These are phyloP conservation scores for Zygnema circumcarinatum DNA, from an alignment of 139 green algal species.

Conservation along the genomic window DNA sequence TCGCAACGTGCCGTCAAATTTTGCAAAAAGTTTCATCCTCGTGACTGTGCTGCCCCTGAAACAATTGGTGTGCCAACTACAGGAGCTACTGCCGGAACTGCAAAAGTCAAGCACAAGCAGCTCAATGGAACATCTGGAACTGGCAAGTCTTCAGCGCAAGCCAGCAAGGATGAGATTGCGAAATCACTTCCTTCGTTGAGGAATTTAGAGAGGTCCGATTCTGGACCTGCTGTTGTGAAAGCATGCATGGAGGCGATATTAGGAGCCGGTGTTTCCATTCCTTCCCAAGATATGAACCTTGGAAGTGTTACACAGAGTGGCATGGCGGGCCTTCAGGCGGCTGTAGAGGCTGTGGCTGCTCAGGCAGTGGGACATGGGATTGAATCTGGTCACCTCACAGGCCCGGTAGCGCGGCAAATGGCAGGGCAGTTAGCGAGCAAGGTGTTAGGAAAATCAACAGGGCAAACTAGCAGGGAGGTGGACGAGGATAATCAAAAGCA, in stretches of 20 bases:
- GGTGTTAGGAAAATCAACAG: not conserved
- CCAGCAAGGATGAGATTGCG: not conserved
- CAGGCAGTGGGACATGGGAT: not conserved
- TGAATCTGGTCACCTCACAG: not conserved
- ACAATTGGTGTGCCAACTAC: not conserved
- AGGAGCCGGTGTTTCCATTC: not conserved
- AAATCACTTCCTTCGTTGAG: not conserved
- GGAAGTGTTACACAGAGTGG: not conserved
- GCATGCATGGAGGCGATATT: constrained; percentile 18
- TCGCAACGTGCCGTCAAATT: too few species aligned
- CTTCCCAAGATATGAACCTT: not conserved
- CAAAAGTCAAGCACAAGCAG: not conserved
- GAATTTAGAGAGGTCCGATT: not conserved
- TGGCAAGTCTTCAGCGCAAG: not conserved
- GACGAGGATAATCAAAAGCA: too few species aligned
- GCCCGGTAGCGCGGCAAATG: not conserved
- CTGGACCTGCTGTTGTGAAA: constrained; percentile 1
- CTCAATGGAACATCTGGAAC: not conserved
- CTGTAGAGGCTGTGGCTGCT: not conserved
- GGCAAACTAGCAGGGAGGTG: not conserved
- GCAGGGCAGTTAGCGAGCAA: not conserved
- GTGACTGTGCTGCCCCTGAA: too few species aligned
- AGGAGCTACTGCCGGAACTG: not conserved
- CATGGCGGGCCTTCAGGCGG: not conserved
- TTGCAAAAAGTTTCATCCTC: too few species aligned